Evolutionary conservation across 768 basidiomycete genomes (phyloP).

Genomic region (Tulasnella sp.): DNA sequence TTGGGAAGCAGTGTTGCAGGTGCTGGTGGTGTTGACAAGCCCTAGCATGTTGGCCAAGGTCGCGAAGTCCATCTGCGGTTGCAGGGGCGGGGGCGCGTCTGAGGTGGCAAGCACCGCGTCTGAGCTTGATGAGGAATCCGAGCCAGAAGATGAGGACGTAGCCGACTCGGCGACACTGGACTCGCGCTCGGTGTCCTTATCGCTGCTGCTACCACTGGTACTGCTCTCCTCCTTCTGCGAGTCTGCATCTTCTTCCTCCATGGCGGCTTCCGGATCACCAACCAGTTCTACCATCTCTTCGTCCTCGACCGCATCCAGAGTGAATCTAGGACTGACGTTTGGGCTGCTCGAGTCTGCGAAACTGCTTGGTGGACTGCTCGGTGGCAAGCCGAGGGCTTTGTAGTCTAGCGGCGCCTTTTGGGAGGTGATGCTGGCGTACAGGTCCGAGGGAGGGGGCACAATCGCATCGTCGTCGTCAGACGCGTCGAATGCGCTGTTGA

Average conservation of each 20-base stretch:
- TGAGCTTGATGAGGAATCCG: not conserved
- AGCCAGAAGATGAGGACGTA: not conserved
- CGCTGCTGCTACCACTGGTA: not conserved
- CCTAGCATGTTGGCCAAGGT: conserved; percentile 9
- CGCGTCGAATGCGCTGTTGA: conserved; percentile 5
- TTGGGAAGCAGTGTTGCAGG: not conserved
- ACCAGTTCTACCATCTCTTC: not conserved
- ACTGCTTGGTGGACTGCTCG: conserved; percentile 14
- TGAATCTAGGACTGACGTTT: conserved; percentile 20
- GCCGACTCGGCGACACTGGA: not conserved
- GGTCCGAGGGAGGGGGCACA: not conserved
- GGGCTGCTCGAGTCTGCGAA: conserved; percentile 14
- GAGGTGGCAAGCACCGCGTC: not conserved
- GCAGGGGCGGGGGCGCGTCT: not conserved
- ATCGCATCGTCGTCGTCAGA: not conserved
- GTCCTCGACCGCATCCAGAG: conserved; percentile 20
- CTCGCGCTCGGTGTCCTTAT: not conserved
- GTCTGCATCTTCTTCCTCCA: not conserved
- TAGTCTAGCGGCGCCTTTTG: conserved; percentile 8
- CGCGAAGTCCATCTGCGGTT: conserved; percentile 1
- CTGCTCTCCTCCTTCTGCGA: not conserved
- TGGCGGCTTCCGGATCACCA: not conserved
- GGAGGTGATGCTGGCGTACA: not conserved
- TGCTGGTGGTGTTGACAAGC: not conserved
- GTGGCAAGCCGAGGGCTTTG: not conserved